Conservation (phyloP, 2,329 filamentous ascomycete species). For the Arthrinium phaeospermum region DNA sequence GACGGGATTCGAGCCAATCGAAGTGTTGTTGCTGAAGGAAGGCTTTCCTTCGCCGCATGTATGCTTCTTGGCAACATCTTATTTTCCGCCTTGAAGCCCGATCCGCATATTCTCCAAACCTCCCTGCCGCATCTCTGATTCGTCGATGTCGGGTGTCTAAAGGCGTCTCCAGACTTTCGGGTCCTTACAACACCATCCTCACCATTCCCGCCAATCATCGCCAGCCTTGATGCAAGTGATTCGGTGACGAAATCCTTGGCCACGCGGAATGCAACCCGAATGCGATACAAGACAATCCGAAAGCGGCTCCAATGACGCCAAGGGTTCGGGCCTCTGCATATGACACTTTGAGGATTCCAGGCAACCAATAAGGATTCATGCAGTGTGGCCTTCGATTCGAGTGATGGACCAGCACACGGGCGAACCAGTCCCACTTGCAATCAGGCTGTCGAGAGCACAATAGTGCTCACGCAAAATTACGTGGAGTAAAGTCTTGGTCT, state of each 20-base stretch:
- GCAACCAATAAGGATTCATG: background rate
- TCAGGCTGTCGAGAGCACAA: conserved; percentile 3
- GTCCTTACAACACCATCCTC: background rate
- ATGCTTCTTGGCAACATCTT: background rate
- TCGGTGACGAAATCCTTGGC: background rate
- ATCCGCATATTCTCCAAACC: background rate
- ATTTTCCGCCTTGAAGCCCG: background rate
- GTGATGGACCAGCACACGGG: background rate
- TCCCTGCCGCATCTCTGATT: background rate
- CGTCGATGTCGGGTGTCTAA: background rate
- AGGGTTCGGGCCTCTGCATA: background rate
- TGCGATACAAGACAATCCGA: background rate
- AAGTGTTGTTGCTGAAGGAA: conserved; percentile 47
- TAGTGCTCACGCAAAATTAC: background rate
- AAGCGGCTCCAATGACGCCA: background rate
- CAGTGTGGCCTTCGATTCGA: background rate
- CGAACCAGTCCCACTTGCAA: background rate
- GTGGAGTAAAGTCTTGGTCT: background rate
- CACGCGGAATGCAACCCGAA: background rate
- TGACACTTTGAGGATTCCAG: background rate
- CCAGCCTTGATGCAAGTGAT: background rate
- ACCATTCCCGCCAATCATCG: background rate
- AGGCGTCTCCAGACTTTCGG: background rate
- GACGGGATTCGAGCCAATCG: conserved; percentile 57
- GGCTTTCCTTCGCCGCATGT: background rate